Percentiles rank a stretch among this genome's conserved stretches.
These are phyloP conservation scores for Grosmannia penicillata DNA, from an alignment of 2,329 filamentous ascomycete species.

Conservation along the genomic window DNA sequence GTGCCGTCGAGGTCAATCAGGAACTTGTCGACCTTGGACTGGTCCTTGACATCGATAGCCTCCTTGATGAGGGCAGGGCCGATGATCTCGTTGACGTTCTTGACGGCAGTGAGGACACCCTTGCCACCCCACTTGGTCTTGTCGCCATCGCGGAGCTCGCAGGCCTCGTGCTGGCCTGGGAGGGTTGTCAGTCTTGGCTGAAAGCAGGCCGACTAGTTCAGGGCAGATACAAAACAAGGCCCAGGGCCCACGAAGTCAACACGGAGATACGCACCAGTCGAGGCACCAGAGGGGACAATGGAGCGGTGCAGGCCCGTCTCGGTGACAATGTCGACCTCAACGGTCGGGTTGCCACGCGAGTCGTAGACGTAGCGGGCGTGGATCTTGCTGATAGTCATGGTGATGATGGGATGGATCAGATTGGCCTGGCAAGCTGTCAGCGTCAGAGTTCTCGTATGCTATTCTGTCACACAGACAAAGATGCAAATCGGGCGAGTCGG, in stretches of 20 bases:
- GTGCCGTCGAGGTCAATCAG: constrained; percentile 75
- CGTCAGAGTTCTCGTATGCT: no score
- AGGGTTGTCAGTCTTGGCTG: neutral
- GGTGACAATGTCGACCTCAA: constrained; percentile 94
- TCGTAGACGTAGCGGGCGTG: constrained; percentile 95
- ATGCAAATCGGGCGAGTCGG: no score
- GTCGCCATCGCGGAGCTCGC: constrained; percentile 82
- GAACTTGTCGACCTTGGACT: constrained; percentile 70
- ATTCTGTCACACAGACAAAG: no score
- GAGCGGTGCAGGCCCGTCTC: constrained; percentile 94
- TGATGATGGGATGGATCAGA: constrained; percentile 23
- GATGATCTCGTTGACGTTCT: constrained; percentile 73
- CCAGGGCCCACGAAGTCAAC: neutral
- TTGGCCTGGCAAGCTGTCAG: no score
- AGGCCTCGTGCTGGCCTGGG: constrained; percentile 74
- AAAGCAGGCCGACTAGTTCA: neutral
- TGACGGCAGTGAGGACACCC: constrained; percentile 73
- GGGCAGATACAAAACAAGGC: no score
- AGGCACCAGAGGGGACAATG: constrained; percentile 93
- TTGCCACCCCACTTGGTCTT: constrained; percentile 77
- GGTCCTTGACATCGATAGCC: constrained; percentile 73
- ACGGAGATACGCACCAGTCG: constrained; percentile 54
- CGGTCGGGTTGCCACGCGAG: constrained; percentile 95
- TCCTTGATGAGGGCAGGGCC: constrained; percentile 71
- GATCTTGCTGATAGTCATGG: constrained; percentile 82